Percentiles rank a stretch among this genome's conserved stretches.
phyloP scores from a whole-genome alignment of 257 asterid species.

The Solanum acaule region DNA sequence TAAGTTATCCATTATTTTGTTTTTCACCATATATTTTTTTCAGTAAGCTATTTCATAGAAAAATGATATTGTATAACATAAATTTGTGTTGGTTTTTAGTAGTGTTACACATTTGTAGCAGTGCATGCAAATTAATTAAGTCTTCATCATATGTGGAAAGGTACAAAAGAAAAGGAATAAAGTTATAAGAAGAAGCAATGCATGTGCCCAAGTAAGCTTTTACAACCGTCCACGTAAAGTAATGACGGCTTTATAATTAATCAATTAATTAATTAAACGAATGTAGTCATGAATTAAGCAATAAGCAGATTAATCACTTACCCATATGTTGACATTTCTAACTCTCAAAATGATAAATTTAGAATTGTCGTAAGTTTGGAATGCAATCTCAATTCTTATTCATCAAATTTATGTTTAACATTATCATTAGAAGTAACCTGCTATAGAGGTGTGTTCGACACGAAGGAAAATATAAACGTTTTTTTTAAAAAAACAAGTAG shows the following conservation, averaged over 20 bases:
- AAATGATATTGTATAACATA: not conserved
- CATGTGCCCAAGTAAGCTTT: slow-evolving; percentile 2
- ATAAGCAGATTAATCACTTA: not conserved
- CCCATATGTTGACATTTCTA: not conserved
- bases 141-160: not conserved
- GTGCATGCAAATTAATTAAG: not conserved
- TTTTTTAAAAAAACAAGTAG: no score
- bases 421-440: not conserved
- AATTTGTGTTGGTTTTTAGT: not conserved
- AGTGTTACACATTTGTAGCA: not conserved
- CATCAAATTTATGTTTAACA: not conserved
- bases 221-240: slow-evolving; percentile 20
- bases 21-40: not conserved
- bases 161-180: not conserved
- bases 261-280: not conserved
- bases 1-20: not conserved
- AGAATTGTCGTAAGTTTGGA: not conserved
- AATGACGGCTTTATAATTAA: not conserved
- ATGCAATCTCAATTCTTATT: not conserved
- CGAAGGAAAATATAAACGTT: no score
- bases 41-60: not conserved
- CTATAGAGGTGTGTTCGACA: no score
- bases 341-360: not conserved
- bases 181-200: not conserved
- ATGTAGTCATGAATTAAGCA: not conserved